These are phyloP conservation scores for Exophiala dermatitidis DNA, from an alignment of 2,329 filamentous ascomycete genomes.

Conservation along the genomic window DNA sequence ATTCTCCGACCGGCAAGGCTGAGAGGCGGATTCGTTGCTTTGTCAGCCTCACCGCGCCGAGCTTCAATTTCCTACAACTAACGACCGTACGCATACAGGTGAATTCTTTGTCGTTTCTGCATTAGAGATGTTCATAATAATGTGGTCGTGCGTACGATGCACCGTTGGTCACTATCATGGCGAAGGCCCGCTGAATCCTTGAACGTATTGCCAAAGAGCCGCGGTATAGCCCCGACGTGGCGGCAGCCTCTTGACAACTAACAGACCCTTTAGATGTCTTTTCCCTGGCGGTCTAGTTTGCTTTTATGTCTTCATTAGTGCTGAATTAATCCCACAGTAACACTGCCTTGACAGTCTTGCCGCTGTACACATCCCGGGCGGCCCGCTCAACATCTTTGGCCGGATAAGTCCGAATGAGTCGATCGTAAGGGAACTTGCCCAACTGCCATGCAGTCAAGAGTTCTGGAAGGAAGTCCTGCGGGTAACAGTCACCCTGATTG, in stretches of 20 bases:
- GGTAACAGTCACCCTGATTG: slow-evolving; percentile 24
- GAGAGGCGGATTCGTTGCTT: neutral
- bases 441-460: slow-evolving; percentile 26
- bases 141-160: too few species aligned
- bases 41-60: neutral
- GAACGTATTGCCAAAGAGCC: too few species aligned
- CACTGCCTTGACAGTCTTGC: slow-evolving; percentile 30
- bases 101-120: too few species aligned
- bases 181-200: too few species aligned
- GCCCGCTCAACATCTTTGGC: slow-evolving; percentile 30
- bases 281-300: too few species aligned
- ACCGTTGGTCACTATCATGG: too few species aligned
- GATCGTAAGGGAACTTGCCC: slow-evolving; percentile 43
- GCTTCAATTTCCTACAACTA: neutral
- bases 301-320: too few species aligned
- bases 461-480: slow-evolving; percentile 23
- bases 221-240: too few species aligned
- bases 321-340: slow-evolving; percentile 28
- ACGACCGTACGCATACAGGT: too few species aligned
- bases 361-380: slow-evolving; percentile 28
- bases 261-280: too few species aligned
- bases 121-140: too few species aligned
- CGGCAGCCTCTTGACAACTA: too few species aligned
- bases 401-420: slow-evolving; percentile 40
- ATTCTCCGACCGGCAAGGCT: slow-evolving; percentile 20